phyloP scores from a whole-genome alignment of 179 eudicot genomes.

The Pouteria campechiana region DNA sequence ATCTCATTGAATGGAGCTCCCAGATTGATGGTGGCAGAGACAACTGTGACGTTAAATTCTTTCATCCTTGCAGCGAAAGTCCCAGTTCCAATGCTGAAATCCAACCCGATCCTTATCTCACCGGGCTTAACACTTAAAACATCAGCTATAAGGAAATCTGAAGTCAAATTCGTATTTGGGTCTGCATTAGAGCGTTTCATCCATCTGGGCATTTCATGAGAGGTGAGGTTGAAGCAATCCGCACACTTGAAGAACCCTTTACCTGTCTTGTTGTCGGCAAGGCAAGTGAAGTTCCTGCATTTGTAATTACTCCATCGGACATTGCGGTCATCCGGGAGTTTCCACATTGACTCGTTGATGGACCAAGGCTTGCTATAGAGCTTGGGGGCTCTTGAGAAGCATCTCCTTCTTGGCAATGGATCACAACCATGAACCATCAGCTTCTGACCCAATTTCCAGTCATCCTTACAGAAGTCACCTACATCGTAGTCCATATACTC shows the following conservation, averaged over 20 bases:
- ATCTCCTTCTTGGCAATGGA: conserved; percentile 40
- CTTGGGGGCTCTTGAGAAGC: conserved; percentile 24
- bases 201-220: conserved; percentile 40
- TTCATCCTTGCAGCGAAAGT: conserved; percentile 55
- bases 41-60: conserved; percentile 32
- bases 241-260: conserved; percentile 43
- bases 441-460: conserved; percentile 34
- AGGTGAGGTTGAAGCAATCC: conserved; percentile 37
- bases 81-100: conserved; percentile 38
- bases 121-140: conserved; percentile 20
- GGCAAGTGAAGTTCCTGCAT: conserved; percentile 44
- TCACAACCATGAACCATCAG: conserved; percentile 43
- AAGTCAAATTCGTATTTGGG: conserved; percentile 11
- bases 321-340: conserved; percentile 28
- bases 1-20: conserved; percentile 52
- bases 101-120: conserved; percentile 42
- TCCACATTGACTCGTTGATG: conserved; percentile 34
- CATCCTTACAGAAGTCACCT: conserved; percentile 35
- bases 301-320: conserved; percentile 39
- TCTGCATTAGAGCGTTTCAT: conserved; percentile 11
- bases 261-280: conserved; percentile 9
- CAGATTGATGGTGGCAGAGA: conserved; percentile 31
- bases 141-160: conserved; percentile 26
- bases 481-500: conserved; percentile 36
- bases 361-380: conserved; percentile 23